Percentiles rank a stretch among this genome's conserved stretches.
Conservation (phyloP, 495 filamentous ascomycete species). For the Xanthoparmelia taractica region DNA sequence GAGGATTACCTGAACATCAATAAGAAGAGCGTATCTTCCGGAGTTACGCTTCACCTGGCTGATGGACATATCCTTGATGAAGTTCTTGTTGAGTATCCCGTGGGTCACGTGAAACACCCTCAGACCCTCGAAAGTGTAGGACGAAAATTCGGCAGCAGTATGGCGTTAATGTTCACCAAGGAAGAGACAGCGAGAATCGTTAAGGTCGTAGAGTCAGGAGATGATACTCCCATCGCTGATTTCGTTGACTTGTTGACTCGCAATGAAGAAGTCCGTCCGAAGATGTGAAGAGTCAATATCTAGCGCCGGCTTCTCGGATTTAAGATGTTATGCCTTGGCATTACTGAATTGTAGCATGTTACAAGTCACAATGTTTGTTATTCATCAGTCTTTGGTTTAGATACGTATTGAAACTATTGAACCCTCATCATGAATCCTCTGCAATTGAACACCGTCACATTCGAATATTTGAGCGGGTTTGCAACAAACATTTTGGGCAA, state of each 20-base stretch:
- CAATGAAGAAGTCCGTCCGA: not conserved
- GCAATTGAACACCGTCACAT: too few relatives aligned
- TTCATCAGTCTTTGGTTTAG: too few relatives aligned
- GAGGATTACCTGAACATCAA: constrained; percentile 33
- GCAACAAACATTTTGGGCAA: too few relatives aligned
- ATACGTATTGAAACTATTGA: too few relatives aligned
- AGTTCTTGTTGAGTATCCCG: constrained; percentile 74
- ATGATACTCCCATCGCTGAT: not conserved
- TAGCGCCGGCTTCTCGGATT: not conserved
- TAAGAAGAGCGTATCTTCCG: constrained; percentile 27
- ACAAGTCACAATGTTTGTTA: too few relatives aligned
- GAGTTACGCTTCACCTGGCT: constrained; percentile 26
- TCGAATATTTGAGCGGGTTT: too few relatives aligned
- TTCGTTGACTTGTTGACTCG: not conserved
- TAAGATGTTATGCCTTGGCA: too few relatives aligned
- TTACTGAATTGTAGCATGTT: too few relatives aligned
- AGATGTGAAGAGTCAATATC: not conserved
- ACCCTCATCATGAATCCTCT: too few relatives aligned
- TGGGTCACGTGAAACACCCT: constrained; percentile 57
- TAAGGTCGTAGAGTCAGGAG: not conserved
- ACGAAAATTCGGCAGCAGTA: not conserved
- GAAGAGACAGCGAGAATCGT: not conserved
- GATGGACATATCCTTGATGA: constrained; percentile 51
- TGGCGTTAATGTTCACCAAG: not conserved
- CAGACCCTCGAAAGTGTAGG: not conserved